Base-by-base conservation (phyloP, 2,329 filamentous ascomycete genomes). In the Fusarium irregulare region DNA sequence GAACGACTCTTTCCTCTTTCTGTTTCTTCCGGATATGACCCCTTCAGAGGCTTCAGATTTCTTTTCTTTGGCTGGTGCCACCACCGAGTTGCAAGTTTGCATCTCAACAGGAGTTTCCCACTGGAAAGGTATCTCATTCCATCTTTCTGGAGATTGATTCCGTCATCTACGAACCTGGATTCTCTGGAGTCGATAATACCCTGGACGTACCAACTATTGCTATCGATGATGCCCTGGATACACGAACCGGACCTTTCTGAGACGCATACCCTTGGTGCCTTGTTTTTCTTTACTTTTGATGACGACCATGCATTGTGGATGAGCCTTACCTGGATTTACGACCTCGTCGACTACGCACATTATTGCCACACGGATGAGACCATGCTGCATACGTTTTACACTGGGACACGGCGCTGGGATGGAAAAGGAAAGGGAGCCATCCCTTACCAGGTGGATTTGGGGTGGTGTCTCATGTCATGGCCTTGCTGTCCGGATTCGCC, bases 401-500 rank as follows among this genome's bases (percentile, higher is more conserved):
- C 54, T 68, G 62, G 66, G 64, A 69, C 51, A 71, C 64, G 77
- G 77, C 77, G 77, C 75, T 76, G 69, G 72, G 70, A 70, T 71
- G 72, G 67, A 75, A 77, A 78, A 77, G 68, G 72, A 66, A 49
- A 64, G 72, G 65, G 70, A 65, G 56, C 56, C 57, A 64, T 61
- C 58, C 66, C 66, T 64, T 56, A 70, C 64, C 64, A 64, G 70
- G 67, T 69, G 63, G 67, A 71, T 57, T 59, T 71, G 56, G 60
- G 72, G 75, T 76, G 71, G 72, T 69, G 50, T 70, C 61, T 70
- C 58, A 58, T 72, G 55, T 69, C 57, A 53, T 66, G 64, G 64
- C 70, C 77, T 77, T 78, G 78, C 78, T 80, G 77, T 78, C 77
- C 73, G 77, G 77, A 77, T 59, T 68, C 72, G 74, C 71, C 74